Base-by-base conservation (phyloP, 1,139 yeast species). In the Geotrichum bryndzae region DNA sequence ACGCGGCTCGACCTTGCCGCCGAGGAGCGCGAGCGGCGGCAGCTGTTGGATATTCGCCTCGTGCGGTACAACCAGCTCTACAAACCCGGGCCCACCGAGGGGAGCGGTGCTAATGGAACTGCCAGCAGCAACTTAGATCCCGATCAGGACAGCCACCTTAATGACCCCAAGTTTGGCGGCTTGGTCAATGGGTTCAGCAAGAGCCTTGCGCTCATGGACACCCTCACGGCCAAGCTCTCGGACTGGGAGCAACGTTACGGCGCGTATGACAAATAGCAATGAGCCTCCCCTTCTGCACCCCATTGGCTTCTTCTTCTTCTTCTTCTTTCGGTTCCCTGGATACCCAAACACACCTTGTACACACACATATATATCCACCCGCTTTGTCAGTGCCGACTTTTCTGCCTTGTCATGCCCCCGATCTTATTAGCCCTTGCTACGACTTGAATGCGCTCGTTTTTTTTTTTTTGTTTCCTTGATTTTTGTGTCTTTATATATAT, bases 171-270 rank as follows among this genome's bases (percentile, higher is more conserved):
- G 61, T 67, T 79, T 38, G 78, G 77, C 57, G 69, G 71, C 5
- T 71, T 80, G 61, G 80, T 79, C 65, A 77, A 76, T 27, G 80
- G 79, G 59, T 85, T 84, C 70, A 80, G 84, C 66, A 84, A 83
- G 53, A 87, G 88, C 65, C 76, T 89, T 61, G 74, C 75, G 53
- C 75, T 84, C 64, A 85, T 92, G 85, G 96, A 89, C 68, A 75
- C 77, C 2, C 77, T 92, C 61, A 88, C 96, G 1, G 82, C 84
- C 63, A 82, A 83, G 68, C 80, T 92, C 57, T 77, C 88, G 54
- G 72, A 73, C 22, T 92, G 97, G 97, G 96, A 91, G 69, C 83
- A 86, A 65, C 80, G 82, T 68, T 90, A 80, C 71, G 90, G 90
- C 7, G 77, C 80, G 65, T 82, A 70, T 56, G 72, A 72, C 29